A percentile compares a stretch with the other conserved stretches of the same genome.
Evolutionary conservation across 495 filamentous ascomycete genomes (phyloP).

Genomic region (Neurospora sp.): DNA sequence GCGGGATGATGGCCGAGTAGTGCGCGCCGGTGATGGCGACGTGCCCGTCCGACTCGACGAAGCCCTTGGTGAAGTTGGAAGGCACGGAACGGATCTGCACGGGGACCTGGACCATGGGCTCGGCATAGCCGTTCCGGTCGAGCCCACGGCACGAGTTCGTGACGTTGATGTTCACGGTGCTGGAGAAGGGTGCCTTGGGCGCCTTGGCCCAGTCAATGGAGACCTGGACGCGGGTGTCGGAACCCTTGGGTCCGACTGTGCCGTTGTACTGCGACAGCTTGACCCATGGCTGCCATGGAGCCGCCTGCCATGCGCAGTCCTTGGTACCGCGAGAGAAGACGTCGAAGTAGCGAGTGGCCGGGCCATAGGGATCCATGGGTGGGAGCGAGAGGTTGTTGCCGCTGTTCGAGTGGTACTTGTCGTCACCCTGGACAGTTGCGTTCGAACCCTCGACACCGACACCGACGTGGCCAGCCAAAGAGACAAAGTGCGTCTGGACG

Average conservation of each 20-base stretch:
- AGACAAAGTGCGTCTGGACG: conserved; percentile 44
- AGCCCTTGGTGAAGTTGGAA: conserved; percentile 45
- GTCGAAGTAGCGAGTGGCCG: conserved; percentile 51
- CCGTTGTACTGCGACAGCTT: conserved; percentile 45
- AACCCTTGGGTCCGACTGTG: conserved; percentile 36
- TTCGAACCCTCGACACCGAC: conserved; percentile 55
- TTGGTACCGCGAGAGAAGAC: conserved; percentile 53
- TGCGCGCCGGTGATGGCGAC: conserved; percentile 53
- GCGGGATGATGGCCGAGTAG: conserved; percentile 33
- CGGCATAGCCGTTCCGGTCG: conserved; percentile 40
- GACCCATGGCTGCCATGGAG: conserved; percentile 44
- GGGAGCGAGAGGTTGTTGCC: conserved; percentile 45
- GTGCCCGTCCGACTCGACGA: conserved; percentile 52
- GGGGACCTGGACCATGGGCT: conserved; percentile 48
- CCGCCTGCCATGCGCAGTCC: conserved; percentile 46
- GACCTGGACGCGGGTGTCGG: conserved; percentile 48
- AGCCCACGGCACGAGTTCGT: conserved; percentile 38
- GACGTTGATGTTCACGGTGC: conserved; percentile 44
- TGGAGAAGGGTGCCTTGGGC: conserved; percentile 16
- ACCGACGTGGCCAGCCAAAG: conserved; percentile 53
- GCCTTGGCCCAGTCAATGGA: conserved; percentile 48
- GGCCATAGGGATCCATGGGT: conserved; percentile 53
- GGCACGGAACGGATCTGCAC: conserved; percentile 44
- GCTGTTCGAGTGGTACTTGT: conserved; percentile 51
- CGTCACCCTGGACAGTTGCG: conserved; percentile 55